Base-by-base conservation (phyloP, 306 rosid genomes). In the Quercus robur region DNA sequence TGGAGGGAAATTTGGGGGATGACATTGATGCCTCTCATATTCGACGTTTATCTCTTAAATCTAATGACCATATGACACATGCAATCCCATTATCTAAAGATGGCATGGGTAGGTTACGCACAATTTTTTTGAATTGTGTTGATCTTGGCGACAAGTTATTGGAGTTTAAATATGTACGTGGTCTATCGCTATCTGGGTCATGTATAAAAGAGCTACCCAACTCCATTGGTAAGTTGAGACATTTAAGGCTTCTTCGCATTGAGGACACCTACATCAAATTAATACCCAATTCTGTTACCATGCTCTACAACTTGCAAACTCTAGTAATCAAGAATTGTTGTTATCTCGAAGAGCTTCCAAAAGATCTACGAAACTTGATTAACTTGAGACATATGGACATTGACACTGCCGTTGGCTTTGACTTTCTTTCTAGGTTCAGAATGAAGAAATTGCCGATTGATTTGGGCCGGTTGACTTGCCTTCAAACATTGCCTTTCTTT, bases 381-480 rank as follows among this genome's bases (percentile, higher is more conserved):
- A 44, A 10, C 13, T 44, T 44, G 13, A 44, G 51, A 2, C 51
- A 44, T 44, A 44, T 44, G 2, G 13, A 44, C 7, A 33, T 44
- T 44, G 13, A 2, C 26, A 25, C 1, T 25, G 1, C 26, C 26
- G 1, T 1, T 25, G 1, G 2, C 26, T 25, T 25, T 25, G 26
- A 25, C 26, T 25, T 25, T 25, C 26, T 25, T 44, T 3, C 0
- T 44, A 0, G 0, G 2, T 1, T 8, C 49, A 8, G 9, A 0
- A 44, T 1, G 0, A 12, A 44, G 0, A 12, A 44, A 44, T 44
- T 44, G 51, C 51, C 3, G 0, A 44, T 9, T 9, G 0, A 44
- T 2, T 9, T 44, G 13, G 51, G 51, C 1, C 2, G 0, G 13
- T 44, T 44, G 51, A 44, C 51, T 44, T 44, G 51, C 51, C 51